These are phyloP conservation scores for Fremontodendron californicum DNA, from an alignment of 345 rosid species.

Conservation along the genomic window DNA sequence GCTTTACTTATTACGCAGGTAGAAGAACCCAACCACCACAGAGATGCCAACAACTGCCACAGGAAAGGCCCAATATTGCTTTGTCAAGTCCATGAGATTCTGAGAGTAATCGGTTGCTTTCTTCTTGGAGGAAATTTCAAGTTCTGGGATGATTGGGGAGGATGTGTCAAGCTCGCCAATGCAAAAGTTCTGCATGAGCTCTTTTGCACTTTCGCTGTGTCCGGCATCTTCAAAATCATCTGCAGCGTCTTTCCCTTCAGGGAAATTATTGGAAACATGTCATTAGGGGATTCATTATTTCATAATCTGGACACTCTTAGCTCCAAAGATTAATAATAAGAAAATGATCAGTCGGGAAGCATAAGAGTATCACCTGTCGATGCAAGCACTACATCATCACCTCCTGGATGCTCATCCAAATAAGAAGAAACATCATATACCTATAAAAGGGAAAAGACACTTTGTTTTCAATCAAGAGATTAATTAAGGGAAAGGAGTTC, in stretches of 20 bases:
- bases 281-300: conserved; percentile 4
- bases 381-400: conserved; percentile 81
- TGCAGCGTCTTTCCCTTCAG: conserved; percentile 70
- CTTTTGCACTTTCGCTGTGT: conserved; percentile 68
- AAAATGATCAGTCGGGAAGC: background rate
- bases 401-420: conserved; percentile 93
- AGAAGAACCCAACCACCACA: conserved; percentile 50
- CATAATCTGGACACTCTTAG: background rate
- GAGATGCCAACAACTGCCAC: conserved; percentile 57
- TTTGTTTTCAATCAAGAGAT: background rate
- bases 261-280: conserved; percentile 9
- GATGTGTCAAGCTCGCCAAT: conserved; percentile 78
- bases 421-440: conserved; percentile 78
- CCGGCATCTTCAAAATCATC: conserved; percentile 90
- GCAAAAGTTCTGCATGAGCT: conserved; percentile 58
- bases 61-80: conserved; percentile 70
- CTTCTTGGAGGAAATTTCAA: conserved; percentile 48
- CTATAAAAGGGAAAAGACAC: conserved; percentile 26
- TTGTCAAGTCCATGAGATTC: conserved; percentile 48
- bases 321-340: background rate
- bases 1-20: conserved; percentile 56
- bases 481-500: background rate
- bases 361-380: conserved; percentile 46
- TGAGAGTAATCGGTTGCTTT: conserved; percentile 23
- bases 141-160: conserved; percentile 52